A percentile compares a stretch with the other conserved stretches of the same genome.
Conservation (phyloP, 2,329 filamentous ascomycete species). For the Aspergillus terreus region DNA sequence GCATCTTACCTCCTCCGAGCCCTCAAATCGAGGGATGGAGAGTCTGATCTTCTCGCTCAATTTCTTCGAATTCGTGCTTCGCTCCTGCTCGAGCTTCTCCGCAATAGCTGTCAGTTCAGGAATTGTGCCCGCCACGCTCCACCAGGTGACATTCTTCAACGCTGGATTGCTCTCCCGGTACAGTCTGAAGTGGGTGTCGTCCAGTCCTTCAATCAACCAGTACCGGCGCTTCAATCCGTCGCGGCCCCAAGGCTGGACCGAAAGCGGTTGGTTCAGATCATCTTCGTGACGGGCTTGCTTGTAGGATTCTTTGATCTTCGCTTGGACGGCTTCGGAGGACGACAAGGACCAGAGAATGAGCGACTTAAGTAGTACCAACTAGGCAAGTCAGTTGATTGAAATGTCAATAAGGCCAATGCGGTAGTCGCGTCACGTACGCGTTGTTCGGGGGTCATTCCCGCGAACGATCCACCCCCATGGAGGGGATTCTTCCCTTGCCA, state of each 20-base stretch:
- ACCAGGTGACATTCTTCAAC: constrained; percentile 76
- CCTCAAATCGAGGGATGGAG: constrained; percentile 86
- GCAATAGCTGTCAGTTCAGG: constrained; percentile 75
- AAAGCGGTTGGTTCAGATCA: constrained; percentile 77
- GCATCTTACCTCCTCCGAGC: constrained; percentile 73
- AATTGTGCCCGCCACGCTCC: constrained; percentile 86
- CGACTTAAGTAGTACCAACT: constrained; percentile 80
- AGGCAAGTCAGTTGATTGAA: constrained; percentile 13
- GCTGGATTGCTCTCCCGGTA: constrained; percentile 90
- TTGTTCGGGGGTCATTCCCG: constrained; percentile 74
- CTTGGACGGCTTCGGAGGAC: constrained; percentile 78
- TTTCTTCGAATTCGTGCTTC: constrained; percentile 73
- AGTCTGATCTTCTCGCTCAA: constrained; percentile 72
- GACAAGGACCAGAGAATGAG: constrained; percentile 85
- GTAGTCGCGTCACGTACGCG: constrained; percentile 56
- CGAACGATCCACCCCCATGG: constrained; percentile 74
- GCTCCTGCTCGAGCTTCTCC: constrained; percentile 74
- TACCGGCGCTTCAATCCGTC: constrained; percentile 91
- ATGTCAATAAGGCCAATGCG: not conserved
- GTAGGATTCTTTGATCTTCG: constrained; percentile 81
- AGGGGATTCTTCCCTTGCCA: constrained; percentile 85
- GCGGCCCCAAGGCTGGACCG: constrained; percentile 84
- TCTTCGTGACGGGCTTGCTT: constrained; percentile 79
- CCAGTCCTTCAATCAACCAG: constrained; percentile 87
- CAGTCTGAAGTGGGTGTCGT: constrained; percentile 89